These are phyloP conservation scores for Dimocarpus longan DNA, from an alignment of 345 rosid species.

Conservation along the genomic window DNA sequence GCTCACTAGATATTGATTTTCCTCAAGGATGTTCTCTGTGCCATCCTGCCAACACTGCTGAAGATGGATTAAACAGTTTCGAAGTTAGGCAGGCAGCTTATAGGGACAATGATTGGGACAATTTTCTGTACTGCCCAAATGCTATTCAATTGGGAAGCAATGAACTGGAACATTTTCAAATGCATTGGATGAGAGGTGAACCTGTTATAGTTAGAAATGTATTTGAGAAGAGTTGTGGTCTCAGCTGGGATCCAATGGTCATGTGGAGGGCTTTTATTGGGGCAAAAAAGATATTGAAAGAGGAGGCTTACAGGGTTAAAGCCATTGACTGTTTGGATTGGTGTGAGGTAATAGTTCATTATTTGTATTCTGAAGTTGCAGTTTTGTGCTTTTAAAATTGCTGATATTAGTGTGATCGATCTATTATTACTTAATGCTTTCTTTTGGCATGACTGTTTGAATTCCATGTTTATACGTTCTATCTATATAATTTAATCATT, in stretches of 20 bases:
- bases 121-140: slow-evolving; percentile 52
- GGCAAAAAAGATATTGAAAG: slow-evolving; percentile 42
- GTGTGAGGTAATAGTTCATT: slow-evolving; percentile 47
- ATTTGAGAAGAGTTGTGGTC: slow-evolving; percentile 49
- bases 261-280: slow-evolving; percentile 64
- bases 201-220: slow-evolving; percentile 56
- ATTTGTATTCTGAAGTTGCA: slow-evolving; percentile 17
- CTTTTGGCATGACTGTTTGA: neutral
- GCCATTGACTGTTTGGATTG: slow-evolving; percentile 62
- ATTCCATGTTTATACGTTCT: neutral
- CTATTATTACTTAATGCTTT: slow-evolving; percentile 3
- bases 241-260: slow-evolving; percentile 76
- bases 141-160: slow-evolving; percentile 36
- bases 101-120: slow-evolving; percentile 44
- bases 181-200: slow-evolving; percentile 64
- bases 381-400: slow-evolving; percentile 1
- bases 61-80: slow-evolving; percentile 17
- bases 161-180: slow-evolving; percentile 50
- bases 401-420: neutral
- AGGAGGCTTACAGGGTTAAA: slow-evolving; percentile 44
- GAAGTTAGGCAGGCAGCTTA: slow-evolving; percentile 50
- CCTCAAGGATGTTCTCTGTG: slow-evolving; percentile 48
- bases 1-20: slow-evolving; percentile 32
- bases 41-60: slow-evolving; percentile 19
- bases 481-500: neutral